Percentiles rank a stretch among this genome's conserved stretches.
Evolutionary conservation across 2,329 filamentous ascomycete genomes (phyloP).

Genomic region (Simplicillium aogashimaense): DNA sequence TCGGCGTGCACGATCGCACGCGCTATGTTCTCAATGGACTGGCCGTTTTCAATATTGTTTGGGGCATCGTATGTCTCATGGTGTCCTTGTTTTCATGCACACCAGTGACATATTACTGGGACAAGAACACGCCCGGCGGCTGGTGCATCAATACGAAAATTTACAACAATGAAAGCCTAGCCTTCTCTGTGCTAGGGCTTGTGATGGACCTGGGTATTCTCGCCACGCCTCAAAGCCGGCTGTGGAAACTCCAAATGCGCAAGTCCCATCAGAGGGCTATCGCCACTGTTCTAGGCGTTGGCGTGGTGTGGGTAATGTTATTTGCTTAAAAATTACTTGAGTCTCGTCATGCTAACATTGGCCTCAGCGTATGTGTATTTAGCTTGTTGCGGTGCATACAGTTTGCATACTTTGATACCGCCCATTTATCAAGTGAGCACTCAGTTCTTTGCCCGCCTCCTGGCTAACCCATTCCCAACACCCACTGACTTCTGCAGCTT

Average conservation of each 20-base stretch:
- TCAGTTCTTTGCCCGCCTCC: no score
- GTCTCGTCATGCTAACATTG: no score
- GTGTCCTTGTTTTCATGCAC: constrained; percentile 5
- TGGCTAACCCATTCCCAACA: no score
- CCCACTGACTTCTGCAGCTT: not conserved
- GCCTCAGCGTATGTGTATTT: constrained; percentile 3
- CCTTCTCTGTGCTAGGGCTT: constrained; percentile 1
- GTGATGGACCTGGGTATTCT: constrained; percentile 4
- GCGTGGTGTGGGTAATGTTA: constrained; percentile 1
- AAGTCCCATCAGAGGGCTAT: constrained; percentile 3
- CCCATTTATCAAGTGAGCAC: constrained; percentile 4
- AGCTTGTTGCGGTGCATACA: constrained; percentile 4
- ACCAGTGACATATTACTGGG: constrained; percentile 8
- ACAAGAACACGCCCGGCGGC: constrained; percentile 4
- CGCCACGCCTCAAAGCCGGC: not conserved
- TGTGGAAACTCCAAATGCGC: constrained; percentile 4
- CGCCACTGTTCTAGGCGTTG: constrained; percentile 2
- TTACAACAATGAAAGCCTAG: constrained; percentile 5
- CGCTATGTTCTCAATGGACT: constrained; percentile 3
- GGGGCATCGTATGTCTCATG: constrained; percentile 5
- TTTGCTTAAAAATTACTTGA: no score
- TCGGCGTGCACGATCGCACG: constrained; percentile 2
- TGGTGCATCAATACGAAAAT: constrained; percentile 1
- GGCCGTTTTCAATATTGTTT: constrained; percentile 4
- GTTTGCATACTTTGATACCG: constrained; percentile 6